Conservation (phyloP, 2,329 filamentous ascomycete genomes). For the Metarhizium robertsii region DNA sequence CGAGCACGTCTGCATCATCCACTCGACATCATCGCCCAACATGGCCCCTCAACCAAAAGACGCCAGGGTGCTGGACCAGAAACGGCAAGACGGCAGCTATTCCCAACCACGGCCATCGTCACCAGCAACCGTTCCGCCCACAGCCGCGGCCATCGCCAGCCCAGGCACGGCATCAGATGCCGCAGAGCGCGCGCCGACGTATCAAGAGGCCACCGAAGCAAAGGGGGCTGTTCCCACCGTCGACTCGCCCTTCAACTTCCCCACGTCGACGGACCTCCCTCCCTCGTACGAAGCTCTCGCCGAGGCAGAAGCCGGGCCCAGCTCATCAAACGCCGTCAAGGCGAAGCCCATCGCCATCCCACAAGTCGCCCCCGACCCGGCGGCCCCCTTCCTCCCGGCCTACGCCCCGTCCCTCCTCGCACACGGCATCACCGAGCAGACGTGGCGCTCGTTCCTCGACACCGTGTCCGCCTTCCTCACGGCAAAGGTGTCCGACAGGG, state of each 20-base stretch:
- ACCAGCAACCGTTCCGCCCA: background rate
- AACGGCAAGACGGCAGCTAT: background rate
- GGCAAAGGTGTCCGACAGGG: constrained; percentile 33
- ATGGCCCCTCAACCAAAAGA: background rate
- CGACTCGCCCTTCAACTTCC: constrained; percentile 29
- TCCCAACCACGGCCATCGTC: background rate
- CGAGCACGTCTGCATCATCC: background rate
- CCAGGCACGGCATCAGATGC: background rate
- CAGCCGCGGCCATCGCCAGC: background rate
- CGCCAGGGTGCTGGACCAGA: background rate
- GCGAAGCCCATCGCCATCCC: constrained; percentile 30
- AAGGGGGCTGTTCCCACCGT: constrained; percentile 7
- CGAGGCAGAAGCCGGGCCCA: background rate
- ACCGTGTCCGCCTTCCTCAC: constrained; percentile 37
- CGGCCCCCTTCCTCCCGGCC: constrained; percentile 28
- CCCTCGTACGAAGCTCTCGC: constrained; percentile 18
- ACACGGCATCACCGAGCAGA: constrained; percentile 25
- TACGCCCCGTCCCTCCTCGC: constrained; percentile 28
- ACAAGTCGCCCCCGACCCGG: constrained; percentile 22
- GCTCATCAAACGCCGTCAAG: background rate
- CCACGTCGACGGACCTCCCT: constrained; percentile 15
- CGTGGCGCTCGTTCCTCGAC: constrained; percentile 24
- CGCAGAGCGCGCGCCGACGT: constrained; percentile 4
- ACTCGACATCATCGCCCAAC: background rate
- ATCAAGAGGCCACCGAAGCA: constrained; percentile 2